These are phyloP conservation scores for Mitragyna speciosa DNA, from an alignment of 257 asterid species.

Conservation along the genomic window DNA sequence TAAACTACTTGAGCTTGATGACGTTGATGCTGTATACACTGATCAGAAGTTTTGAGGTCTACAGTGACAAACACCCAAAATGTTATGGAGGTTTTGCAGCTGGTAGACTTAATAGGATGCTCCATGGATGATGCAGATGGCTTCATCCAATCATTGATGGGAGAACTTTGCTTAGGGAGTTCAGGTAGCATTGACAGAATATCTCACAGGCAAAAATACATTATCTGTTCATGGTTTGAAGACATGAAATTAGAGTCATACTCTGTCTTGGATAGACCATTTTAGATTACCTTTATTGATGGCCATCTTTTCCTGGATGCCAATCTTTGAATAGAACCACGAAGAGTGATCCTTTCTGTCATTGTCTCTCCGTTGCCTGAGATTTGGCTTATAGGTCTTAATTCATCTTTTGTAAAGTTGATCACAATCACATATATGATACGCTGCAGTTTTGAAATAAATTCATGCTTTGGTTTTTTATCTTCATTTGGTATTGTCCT, in stretches of 20 bases:
- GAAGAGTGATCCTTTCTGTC: background rate
- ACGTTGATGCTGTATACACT: conserved; percentile 86
- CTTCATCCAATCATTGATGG: background rate
- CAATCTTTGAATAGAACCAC: background rate
- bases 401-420: background rate
- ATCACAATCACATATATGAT: too few species aligned
- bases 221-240: background rate
- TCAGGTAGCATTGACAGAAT: background rate
- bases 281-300: background rate
- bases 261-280: background rate
- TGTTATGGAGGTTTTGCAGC: background rate
- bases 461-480: background rate
- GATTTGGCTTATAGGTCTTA: background rate
- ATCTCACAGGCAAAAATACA: background rate
- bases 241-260: background rate
- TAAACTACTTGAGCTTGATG: conserved; percentile 87
- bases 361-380: background rate
- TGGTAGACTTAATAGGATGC: background rate
- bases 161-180: background rate
- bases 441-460: background rate
- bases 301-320: background rate
- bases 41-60: conserved; percentile 54
- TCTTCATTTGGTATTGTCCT: background rate
- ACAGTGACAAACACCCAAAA: background rate
- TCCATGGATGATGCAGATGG: background rate